A percentile compares a stretch with the other conserved stretches of the same genome.
phyloP scores from a whole-genome alignment of 306 rosid species.

The Dalbergia cochinchinensis region DNA sequence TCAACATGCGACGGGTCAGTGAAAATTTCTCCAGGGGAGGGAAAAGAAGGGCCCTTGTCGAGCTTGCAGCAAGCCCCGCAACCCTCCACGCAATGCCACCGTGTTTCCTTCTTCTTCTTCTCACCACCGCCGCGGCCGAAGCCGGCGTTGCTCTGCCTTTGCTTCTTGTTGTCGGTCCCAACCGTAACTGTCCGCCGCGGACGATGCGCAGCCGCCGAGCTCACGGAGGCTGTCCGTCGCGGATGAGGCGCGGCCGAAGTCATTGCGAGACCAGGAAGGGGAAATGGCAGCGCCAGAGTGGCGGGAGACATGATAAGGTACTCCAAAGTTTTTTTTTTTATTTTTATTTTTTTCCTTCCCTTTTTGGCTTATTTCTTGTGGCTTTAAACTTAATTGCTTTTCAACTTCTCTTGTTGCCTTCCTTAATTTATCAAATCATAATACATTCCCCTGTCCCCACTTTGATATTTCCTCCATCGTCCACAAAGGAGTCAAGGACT shows the following conservation, averaged over 20 bases:
- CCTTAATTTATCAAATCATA: no score
- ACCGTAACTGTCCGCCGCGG: conserved; percentile 35
- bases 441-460: no score
- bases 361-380: not conserved
- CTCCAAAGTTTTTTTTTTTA: not conserved
- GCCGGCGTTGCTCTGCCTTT: conserved; percentile 52
- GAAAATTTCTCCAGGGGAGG: conserved; percentile 84
- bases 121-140: conserved; percentile 15
- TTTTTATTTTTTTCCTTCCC: no score
- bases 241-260: conserved; percentile 51
- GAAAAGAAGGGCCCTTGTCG: conserved; percentile 75
- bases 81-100: conserved; percentile 84
- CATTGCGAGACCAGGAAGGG: not conserved
- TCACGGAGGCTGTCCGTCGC: conserved; percentile 26
- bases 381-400: not conserved
- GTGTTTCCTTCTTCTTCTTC: conserved; percentile 51
- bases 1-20: conserved; percentile 63
- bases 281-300: conserved; percentile 22
- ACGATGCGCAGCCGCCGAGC: conserved; percentile 47
- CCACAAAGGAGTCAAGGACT: no score
- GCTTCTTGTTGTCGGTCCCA: conserved; percentile 38
- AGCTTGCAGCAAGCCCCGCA: conserved; percentile 97
- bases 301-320: conserved; percentile 38
- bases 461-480: no score
- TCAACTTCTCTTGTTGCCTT: no score